Evolutionary conservation across 139 green algal species (phyloP).

Genomic region (Picochlorum sp.): DNA sequence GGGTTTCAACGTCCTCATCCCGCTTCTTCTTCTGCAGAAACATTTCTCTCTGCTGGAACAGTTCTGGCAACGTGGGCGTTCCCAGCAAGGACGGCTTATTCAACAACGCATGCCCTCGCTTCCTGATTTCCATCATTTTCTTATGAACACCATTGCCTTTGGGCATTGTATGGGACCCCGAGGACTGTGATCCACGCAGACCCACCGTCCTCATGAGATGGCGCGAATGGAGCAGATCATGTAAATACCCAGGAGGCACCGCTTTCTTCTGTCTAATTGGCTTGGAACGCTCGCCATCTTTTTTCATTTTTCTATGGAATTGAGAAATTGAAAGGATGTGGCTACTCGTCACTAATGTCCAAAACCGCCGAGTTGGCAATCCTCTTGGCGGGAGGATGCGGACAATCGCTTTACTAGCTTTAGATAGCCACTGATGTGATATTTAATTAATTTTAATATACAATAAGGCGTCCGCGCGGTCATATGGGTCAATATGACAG

Average conservation of each 20-base stretch:
- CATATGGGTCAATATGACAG: too few species aligned
- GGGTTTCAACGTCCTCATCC: constrained; percentile 7
- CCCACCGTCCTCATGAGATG: constrained; percentile 21
- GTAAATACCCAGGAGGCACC: constrained; percentile 17
- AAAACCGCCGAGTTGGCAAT: too few species aligned
- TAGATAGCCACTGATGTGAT: too few species aligned
- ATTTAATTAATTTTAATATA: too few species aligned
- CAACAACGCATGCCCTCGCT: background rate
- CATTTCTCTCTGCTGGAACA: constrained; percentile 26
- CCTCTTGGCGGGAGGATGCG: too few species aligned
- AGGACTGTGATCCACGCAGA: constrained; percentile 1
- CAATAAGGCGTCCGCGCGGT: too few species aligned
- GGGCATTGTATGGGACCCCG: background rate
- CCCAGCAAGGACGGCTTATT: background rate
- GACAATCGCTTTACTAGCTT: too few species aligned
- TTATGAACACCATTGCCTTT: background rate
- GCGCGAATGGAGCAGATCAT: constrained; percentile 14
- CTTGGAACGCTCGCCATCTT: background rate
- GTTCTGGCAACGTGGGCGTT: constrained; percentile 10
- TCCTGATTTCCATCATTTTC: background rate
- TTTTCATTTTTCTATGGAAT: background rate
- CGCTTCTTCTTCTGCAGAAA: constrained; percentile 20
- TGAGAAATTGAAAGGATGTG: background rate
- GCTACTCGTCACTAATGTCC: too few species aligned
- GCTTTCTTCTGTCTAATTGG: constrained; percentile 8